Percentiles rank a stretch among this genome's conserved stretches.
Conservation (phyloP, 345 rosid genomes). For the Draba incana region DNA sequence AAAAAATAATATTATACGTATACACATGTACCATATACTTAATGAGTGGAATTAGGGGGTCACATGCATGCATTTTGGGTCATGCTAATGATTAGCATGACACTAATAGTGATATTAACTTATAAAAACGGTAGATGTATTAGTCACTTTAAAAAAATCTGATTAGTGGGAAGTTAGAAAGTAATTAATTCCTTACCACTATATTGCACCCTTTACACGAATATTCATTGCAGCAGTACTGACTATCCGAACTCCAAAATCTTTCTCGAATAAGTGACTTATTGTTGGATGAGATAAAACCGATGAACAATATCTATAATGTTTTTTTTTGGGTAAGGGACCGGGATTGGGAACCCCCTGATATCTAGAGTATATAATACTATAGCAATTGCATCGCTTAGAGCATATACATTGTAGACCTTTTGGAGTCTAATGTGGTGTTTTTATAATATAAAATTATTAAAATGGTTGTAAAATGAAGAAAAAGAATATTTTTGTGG, state of each 20-base stretch:
- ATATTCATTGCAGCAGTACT: neutral
- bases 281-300: neutral
- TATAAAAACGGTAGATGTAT: neutral
- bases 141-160: neutral
- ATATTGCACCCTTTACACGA: neutral
- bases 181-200: constrained; percentile 27
- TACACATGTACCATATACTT: constrained; percentile 22
- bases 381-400: too few relatives aligned
- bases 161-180: constrained; percentile 27
- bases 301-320: neutral
- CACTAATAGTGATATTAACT: constrained; percentile 10
- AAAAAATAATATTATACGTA: neutral
- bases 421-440: too few relatives aligned
- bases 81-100: constrained; percentile 22
- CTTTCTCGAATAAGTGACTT: too few relatives aligned
- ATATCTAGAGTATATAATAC: too few relatives aligned
- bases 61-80: constrained; percentile 38
- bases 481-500: too few relatives aligned
- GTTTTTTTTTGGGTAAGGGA: too few relatives aligned
- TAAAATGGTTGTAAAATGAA: too few relatives aligned
- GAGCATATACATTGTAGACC: too few relatives aligned
- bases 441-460: too few relatives aligned
- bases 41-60: constrained; percentile 13
- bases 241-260: too few relatives aligned
- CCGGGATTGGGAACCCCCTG: too few relatives aligned